A percentile compares a stretch with the other conserved stretches of the same genome.
Evolutionary conservation across 176 grass and related monocot species (phyloP).

Genomic region (Zea luxurians): DNA sequence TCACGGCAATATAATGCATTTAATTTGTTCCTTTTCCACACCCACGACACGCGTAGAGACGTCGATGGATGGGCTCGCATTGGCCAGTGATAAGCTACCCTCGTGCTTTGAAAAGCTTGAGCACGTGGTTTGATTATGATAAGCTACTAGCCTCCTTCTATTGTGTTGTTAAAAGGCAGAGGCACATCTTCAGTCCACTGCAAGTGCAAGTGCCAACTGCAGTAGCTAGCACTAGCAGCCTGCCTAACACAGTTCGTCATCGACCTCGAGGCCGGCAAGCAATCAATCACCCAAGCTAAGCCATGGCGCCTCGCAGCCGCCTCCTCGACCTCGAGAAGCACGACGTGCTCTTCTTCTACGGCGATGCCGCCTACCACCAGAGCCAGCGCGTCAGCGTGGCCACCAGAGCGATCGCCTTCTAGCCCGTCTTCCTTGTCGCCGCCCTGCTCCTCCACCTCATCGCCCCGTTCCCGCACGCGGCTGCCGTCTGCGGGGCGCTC

Average conservation of each 20-base stretch:
- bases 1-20: no score
- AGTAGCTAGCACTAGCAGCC: no score
- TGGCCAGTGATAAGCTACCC: no score
- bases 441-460: constrained; percentile 61
- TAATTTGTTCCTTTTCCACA: no score
- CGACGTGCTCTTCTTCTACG: constrained; percentile 64
- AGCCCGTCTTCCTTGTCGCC: constrained; percentile 58
- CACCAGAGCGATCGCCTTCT: constrained; percentile 64
- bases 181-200: neutral
- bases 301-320: constrained; percentile 42
- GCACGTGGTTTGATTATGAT: no score
- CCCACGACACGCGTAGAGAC: no score
- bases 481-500: constrained; percentile 32
- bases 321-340: constrained; percentile 70
- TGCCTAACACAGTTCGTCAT: neutral
- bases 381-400: constrained; percentile 53
- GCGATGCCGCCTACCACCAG: constrained; percentile 52
- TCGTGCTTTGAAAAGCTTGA: no score
- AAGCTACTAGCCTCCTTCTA: no score
- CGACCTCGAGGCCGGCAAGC: neutral
- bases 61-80: no score
- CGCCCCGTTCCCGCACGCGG: constrained; percentile 26
- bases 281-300: neutral
- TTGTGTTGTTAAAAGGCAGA: no score
- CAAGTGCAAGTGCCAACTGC: neutral